Base-by-base conservation (phyloP, 2,329 filamentous ascomycete species). In the Fusarium austroafricanum region DNA sequence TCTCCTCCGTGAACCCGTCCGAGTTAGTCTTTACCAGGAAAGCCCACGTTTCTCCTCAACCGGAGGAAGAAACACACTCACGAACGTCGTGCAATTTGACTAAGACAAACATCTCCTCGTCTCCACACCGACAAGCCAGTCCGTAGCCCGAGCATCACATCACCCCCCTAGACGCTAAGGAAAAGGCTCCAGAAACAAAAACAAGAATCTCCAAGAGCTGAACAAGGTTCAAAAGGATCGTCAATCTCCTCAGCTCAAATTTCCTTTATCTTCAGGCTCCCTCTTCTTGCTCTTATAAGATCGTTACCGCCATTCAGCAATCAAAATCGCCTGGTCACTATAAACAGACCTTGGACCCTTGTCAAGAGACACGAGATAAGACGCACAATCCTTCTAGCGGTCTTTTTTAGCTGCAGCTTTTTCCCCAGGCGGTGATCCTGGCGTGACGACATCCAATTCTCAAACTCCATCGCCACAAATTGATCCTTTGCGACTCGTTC, bases 361-460 rank as follows among this genome's bases (percentile, higher is more conserved):
- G 61, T 37, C 28, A 18, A 35, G 46, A 45, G 28, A 20, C 26
- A 56, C 38, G n/a, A 38, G n/a, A 38, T 18, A 45, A 50, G 33
- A 67, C 65, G 53, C 59, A 65, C 43, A 50, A 60, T 45, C 28
- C 46, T 35, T 38, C 44, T 68, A 69, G 65, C 49, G 61, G 31
- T 7, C 35, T 67, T 46, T 53, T 52, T 44, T 63, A 66, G 61
- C 50, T 65, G 61, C 61, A 61, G 46, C 53, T 31, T 40, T 59
- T 44, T 54, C 55, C 46, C 67, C 45, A 60, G 53, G 28, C 23
- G 43, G 46, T 69, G 45, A 63, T 67, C 61, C 62, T 59, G 57
- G 66, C 53, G 62, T 69, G 67, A 69, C 67, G 67, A 69, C 67
- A 70, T 51, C 53, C 35, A 67, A 59, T 50, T 49, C 51, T 26